Evolutionary conservation across 1,284 basidiomycete genomes (phyloP).

Genomic region (Ustilago hordei): DNA sequence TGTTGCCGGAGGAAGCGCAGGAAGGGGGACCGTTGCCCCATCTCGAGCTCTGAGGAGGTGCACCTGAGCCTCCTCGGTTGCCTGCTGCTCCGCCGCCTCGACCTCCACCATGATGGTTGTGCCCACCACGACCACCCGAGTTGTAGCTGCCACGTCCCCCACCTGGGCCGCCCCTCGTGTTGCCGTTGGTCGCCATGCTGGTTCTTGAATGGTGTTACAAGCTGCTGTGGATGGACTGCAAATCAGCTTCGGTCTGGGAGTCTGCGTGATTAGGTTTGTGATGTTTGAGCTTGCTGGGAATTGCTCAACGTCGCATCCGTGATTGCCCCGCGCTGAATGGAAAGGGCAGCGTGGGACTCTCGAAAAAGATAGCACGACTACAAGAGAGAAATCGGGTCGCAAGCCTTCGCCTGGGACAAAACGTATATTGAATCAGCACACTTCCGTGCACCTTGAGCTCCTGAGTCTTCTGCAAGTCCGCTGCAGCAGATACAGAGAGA

Average conservation of each 20-base stretch:
- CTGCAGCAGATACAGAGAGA: neutral
- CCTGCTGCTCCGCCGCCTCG: conserved; percentile 33
- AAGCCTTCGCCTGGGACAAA: neutral
- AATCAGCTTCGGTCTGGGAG: neutral
- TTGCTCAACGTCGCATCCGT: conserved; percentile 10
- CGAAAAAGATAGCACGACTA: neutral
- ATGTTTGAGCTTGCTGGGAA: neutral
- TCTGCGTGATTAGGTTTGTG: neutral
- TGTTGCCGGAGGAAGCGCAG: conserved; percentile 15
- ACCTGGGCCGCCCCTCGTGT: conserved; percentile 24
- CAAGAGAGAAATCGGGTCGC: neutral
- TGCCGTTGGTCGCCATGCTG: conserved; percentile 46
- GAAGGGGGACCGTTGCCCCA: conserved; percentile 46
- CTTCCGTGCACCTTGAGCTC: neutral
- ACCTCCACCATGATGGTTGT: conserved; percentile 23
- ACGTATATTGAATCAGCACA: neutral
- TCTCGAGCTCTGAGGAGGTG: conserved; percentile 31
- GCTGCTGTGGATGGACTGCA: neutral
- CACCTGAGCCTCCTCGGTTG: conserved; percentile 28
- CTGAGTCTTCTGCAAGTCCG: neutral
- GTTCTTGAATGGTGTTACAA: neutral
- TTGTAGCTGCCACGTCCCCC: conserved; percentile 26
- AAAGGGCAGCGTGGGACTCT: neutral
- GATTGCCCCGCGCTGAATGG: neutral
- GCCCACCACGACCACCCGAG: conserved; percentile 27